A percentile compares a stretch with the other conserved stretches of the same genome.
Conservation (phyloP, 2,329 filamentous ascomycete genomes). For the Ceratocystis variospora region DNA sequence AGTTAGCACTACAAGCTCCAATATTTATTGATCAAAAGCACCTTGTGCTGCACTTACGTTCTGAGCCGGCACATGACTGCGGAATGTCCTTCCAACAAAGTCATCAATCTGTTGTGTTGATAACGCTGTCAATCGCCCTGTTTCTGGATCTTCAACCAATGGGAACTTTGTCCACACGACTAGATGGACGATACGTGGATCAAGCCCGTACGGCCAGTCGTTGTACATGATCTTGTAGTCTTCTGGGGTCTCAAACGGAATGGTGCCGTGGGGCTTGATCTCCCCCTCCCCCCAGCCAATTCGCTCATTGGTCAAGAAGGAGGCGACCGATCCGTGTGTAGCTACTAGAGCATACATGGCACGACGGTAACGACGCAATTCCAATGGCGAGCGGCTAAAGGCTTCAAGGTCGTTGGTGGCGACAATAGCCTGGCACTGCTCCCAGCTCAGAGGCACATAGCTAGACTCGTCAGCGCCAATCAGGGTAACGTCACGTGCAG, state of each 20-base stretch:
- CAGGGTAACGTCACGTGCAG: slow-evolving; percentile 54
- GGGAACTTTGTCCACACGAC: slow-evolving; percentile 90
- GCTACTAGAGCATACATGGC: slow-evolving; percentile 51
- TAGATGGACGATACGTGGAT: slow-evolving; percentile 63
- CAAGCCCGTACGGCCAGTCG: slow-evolving; percentile 89
- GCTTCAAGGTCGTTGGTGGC: slow-evolving; percentile 52
- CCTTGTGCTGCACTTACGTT: slow-evolving; percentile 32
- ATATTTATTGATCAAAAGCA: neutral
- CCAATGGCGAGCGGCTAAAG: slow-evolving; percentile 64
- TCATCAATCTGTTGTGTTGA: slow-evolving; percentile 52
- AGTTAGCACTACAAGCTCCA: neutral
- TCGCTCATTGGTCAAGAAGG: slow-evolving; percentile 58
- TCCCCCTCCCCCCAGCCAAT: slow-evolving; percentile 46
- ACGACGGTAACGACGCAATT: slow-evolving; percentile 63
- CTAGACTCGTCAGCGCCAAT: slow-evolving; percentile 55
- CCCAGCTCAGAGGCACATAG: slow-evolving; percentile 55
- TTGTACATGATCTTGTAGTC: slow-evolving; percentile 70
- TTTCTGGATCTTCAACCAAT: slow-evolving; percentile 51
- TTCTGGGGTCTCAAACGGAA: slow-evolving; percentile 24
- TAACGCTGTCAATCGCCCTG: slow-evolving; percentile 52
- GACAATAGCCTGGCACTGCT: slow-evolving; percentile 50
- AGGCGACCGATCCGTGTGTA: slow-evolving; percentile 61
- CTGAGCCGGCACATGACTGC: slow-evolving; percentile 35
- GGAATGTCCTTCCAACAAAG: slow-evolving; percentile 57
- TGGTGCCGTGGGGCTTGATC: neutral